phyloP scores from a whole-genome alignment of 2,329 filamentous ascomycete genomes.

The Scytalidium sp. region DNA sequence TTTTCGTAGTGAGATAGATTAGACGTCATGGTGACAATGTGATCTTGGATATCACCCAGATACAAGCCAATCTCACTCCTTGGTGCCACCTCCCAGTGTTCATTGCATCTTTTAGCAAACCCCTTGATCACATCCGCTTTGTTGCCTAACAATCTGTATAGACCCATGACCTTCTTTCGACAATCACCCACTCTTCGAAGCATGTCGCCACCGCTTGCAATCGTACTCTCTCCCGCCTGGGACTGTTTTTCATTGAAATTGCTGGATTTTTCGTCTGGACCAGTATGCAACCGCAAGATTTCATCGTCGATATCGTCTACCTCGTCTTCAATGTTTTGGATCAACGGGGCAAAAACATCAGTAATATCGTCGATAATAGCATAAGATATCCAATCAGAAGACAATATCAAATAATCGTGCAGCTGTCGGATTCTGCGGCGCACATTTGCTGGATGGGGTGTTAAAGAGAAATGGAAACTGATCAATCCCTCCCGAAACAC shows the following conservation, averaged over 20 bases:
- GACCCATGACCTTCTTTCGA: slow-evolving; percentile 93
- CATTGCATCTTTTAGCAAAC: slow-evolving; percentile 96
- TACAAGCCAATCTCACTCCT: slow-evolving; percentile 96
- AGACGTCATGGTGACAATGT: slow-evolving; percentile 98
- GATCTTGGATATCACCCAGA: slow-evolving; percentile 96
- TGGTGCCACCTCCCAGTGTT: slow-evolving; percentile 95
- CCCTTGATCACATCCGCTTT: slow-evolving; percentile 99
- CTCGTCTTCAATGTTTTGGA: slow-evolving; percentile 90
- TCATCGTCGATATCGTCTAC: slow-evolving; percentile 95
- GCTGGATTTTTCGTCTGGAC: slow-evolving; percentile 37
- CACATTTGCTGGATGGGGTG: slow-evolving; percentile 93
- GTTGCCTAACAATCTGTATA: slow-evolving; percentile 90
- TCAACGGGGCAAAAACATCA: slow-evolving; percentile 89
- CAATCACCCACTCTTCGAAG: slow-evolving; percentile 88
- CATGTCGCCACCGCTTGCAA: slow-evolving; percentile 67
- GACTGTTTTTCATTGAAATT: slow-evolving; percentile 43
- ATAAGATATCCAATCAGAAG: slow-evolving; percentile 97
- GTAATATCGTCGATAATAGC: slow-evolving; percentile 98
- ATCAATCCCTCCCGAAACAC: slow-evolving; percentile 95
- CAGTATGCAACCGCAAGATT: slow-evolving; percentile 78
- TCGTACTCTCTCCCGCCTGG: slow-evolving; percentile 34
- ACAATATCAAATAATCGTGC: slow-evolving; percentile 88
- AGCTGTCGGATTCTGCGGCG: slow-evolving; percentile 89
- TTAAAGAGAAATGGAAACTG: slow-evolving; percentile 96
- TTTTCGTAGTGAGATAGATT: slow-evolving; percentile 96